Conservation (phyloP, 2,329 filamentous ascomycete species). For the Trichophyton simii region DNA sequence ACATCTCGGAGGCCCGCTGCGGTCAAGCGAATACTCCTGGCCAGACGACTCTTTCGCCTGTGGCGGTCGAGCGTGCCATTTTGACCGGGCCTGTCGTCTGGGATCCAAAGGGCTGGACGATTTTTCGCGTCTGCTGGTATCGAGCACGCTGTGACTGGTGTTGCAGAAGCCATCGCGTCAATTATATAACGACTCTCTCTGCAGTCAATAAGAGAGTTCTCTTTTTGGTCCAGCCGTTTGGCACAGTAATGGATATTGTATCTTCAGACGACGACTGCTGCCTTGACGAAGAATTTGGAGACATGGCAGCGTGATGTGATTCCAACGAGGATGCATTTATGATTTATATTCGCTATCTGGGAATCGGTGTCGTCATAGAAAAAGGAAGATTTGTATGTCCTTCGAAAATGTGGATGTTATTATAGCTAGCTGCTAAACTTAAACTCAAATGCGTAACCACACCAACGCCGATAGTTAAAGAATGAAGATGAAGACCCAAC, state of each 20-base stretch:
- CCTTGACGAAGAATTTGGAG: neutral
- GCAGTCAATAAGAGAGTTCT: too few species aligned
- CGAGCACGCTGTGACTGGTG: neutral
- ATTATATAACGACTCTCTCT: too few species aligned
- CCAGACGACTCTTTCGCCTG: neutral
- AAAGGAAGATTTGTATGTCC: too few species aligned
- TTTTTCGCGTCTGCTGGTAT: neutral
- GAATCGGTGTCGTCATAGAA: too few species aligned
- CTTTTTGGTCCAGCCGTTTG: too few species aligned
- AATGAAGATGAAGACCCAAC: neutral
- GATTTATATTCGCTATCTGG: too few species aligned
- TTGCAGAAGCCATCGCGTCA: neutral
- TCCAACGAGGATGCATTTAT: neutral
- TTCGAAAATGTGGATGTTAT: neutral
- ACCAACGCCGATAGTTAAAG: neutral
- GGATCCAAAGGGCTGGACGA: neutral
- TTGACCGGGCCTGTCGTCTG: neutral
- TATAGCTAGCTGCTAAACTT: neutral
- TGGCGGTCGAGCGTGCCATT: neutral
- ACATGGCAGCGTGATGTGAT: neutral
- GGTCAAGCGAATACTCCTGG: neutral
- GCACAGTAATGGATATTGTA: neutral
- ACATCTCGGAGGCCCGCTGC: neutral
- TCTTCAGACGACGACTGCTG: neutral
- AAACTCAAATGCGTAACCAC: neutral